Percentiles rank a stretch among this genome's conserved stretches.
These are phyloP conservation scores for Piper betle DNA, from an alignment of 164 flowering plant species.

Conservation along the genomic window DNA sequence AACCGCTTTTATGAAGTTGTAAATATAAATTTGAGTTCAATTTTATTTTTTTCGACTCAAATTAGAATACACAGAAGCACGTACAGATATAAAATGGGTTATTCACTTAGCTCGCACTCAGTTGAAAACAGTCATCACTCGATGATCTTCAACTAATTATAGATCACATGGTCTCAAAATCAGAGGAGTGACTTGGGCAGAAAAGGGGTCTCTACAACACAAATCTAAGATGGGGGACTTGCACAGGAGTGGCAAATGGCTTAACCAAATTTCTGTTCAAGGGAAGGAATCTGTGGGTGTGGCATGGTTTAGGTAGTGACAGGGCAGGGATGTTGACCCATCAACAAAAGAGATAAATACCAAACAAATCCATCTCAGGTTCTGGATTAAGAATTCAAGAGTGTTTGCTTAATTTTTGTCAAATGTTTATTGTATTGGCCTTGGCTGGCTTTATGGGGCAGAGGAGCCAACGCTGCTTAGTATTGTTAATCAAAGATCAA, in stretches of 20 bases:
- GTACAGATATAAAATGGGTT: too few species aligned
- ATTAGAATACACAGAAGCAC: too few species aligned
- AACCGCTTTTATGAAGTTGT: too few species aligned
- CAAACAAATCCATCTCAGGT: conserved; percentile 53
- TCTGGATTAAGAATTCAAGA: conserved; percentile 23
- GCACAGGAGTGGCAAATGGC: neutral
- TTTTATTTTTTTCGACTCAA: too few species aligned
- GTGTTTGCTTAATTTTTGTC: conserved; percentile 23
- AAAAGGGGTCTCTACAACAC: neutral
- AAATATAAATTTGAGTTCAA: too few species aligned
- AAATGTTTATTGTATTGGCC: conserved; percentile 26
- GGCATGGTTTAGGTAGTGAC: conserved; percentile 76
- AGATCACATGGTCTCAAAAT: too few species aligned
- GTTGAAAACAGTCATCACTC: too few species aligned
- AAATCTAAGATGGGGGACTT: neutral
- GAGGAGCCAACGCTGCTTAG: conserved; percentile 3
- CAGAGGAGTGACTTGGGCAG: too few species aligned
- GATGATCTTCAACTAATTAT: too few species aligned
- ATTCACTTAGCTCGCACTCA: too few species aligned
- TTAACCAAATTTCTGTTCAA: conserved; percentile 21
- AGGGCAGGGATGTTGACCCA: conserved; percentile 84
- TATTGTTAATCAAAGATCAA: conserved; percentile 9
- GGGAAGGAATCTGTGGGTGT: conserved; percentile 48
- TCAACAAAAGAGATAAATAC: conserved; percentile 65
- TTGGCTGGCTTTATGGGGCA: conserved; percentile 25